Percentiles rank a stretch among this genome's conserved stretches.
phyloP scores from a whole-genome alignment of 495 filamentous ascomycete species.

The Apiosordaria backusii region DNA sequence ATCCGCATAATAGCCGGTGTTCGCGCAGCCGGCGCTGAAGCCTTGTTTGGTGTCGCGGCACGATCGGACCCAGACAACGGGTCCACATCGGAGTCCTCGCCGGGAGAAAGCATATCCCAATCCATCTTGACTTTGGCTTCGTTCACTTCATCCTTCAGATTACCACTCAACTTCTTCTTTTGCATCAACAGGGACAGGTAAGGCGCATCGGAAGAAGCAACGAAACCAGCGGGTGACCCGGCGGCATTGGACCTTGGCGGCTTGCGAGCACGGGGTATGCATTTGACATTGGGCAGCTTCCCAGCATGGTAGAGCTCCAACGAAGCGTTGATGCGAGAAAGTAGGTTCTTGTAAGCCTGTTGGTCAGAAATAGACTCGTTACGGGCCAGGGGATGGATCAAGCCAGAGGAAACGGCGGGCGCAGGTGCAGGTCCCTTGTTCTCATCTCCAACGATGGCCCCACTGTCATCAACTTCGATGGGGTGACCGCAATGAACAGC shows the following conservation, averaged over 20 bases:
- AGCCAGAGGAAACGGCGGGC: constrained; percentile 36
- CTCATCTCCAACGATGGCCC: constrained; percentile 52
- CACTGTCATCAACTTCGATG: constrained; percentile 65
- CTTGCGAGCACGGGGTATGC: constrained; percentile 33
- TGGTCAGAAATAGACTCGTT: constrained; percentile 53
- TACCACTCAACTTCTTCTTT: constrained; percentile 58
- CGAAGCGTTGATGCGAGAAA: constrained; percentile 46
- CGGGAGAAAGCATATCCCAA: constrained; percentile 47
- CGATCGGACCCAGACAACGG: constrained; percentile 19
- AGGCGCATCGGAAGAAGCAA: constrained; percentile 65
- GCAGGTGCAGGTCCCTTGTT: constrained; percentile 36
- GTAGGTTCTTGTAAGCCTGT: constrained; percentile 48
- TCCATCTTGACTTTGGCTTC: constrained; percentile 56
- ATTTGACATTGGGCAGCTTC: constrained; percentile 42
- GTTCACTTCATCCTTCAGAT: constrained; percentile 58
- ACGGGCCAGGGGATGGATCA: constrained; percentile 68
- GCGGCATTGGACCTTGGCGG: constrained; percentile 7
- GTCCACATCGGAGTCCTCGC: constrained; percentile 49
- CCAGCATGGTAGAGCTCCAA: constrained; percentile 45
- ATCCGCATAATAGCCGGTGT: constrained; percentile 47
- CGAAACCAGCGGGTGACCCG: constrained; percentile 40
- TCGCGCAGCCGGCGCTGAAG: constrained; percentile 28
- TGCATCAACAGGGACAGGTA: constrained; percentile 70
- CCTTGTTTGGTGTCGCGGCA: constrained; percentile 21
- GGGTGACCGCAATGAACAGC: constrained; percentile 83